Percentiles rank a stretch among this genome's conserved stretches.
Conservation (phyloP, 1,139 yeast species). For the Oligophagozyma castellii region DNA sequence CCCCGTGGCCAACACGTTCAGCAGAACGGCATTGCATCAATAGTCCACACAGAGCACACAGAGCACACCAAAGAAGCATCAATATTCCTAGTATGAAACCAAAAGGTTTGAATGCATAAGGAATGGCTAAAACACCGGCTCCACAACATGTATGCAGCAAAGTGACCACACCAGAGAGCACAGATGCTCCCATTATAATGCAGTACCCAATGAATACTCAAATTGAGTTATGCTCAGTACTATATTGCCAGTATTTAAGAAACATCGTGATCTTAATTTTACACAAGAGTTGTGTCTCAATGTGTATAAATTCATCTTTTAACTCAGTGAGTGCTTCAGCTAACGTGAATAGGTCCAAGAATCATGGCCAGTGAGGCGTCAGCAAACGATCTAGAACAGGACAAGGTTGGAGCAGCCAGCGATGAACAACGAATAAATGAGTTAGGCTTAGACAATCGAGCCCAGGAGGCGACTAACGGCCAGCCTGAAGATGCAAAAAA, state of each 20-base stretch:
- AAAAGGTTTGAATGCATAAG: slow-evolving; percentile 75
- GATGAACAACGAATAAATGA: no score
- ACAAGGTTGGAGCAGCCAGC: no score
- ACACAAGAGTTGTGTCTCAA: no score
- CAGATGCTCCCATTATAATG: slow-evolving; percentile 2
- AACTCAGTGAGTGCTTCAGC: no score
- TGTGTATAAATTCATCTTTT: no score
- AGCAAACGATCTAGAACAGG: no score
- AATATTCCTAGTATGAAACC: slow-evolving; percentile 62
- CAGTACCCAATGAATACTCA: not conserved
- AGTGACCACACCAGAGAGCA: slow-evolving; percentile 32
- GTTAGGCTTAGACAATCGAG: no score
- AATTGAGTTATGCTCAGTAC: not conserved
- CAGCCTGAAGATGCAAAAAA: slow-evolving; percentile 3
- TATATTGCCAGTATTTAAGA: no score
- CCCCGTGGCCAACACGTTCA: slow-evolving; percentile 40
- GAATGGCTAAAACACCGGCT: slow-evolving; percentile 91
- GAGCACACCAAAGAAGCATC: slow-evolving; percentile 41
- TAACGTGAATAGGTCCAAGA: no score
- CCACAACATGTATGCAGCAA: slow-evolving; percentile 51
- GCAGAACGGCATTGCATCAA: slow-evolving; percentile 19
- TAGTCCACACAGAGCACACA: slow-evolving; percentile 18
- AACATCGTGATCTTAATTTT: no score
- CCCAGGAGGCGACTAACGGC: no score
- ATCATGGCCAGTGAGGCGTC: no score